These are phyloP conservation scores for Pleurotus tuoliensis DNA, from an alignment of 768 basidiomycete species.

Conservation along the genomic window DNA sequence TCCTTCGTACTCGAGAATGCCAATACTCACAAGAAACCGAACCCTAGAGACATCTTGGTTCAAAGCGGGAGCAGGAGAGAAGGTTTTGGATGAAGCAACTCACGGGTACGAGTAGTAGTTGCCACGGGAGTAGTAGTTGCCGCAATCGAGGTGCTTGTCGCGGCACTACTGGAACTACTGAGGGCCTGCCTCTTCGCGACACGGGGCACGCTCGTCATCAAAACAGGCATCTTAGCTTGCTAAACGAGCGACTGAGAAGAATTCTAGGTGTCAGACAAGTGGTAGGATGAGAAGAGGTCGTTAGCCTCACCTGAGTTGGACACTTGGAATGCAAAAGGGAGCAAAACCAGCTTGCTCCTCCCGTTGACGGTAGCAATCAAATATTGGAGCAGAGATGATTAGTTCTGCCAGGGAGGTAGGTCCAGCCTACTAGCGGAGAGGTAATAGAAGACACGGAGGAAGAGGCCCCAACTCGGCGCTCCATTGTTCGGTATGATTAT, in stretches of 20 bases:
- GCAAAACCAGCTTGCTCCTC: conserved; percentile 9
- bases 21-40: conserved; percentile 2
- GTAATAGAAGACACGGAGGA: conserved; percentile 4
- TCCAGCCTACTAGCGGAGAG: conserved; percentile 8
- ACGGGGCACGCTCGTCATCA: conserved; percentile 7
- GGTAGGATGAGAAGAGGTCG: background rate
- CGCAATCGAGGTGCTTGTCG: conserved; percentile 1
- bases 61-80: background rate
- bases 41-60: conserved; percentile 1
- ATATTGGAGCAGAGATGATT: conserved; percentile 6
- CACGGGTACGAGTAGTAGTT: background rate
- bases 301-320: conserved; percentile 1
- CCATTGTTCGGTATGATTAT: background rate
- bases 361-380: conserved; percentile 5
- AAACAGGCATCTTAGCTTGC: conserved; percentile 2
- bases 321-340: conserved; percentile 7
- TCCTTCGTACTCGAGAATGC: background rate
- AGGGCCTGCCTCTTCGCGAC: conserved; percentile 6
- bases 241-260: conserved; percentile 5
- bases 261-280: background rate
- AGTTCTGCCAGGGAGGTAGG: conserved; percentile 8
- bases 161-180: background rate
- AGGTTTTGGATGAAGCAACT: conserved; percentile 1
- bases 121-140: background rate
- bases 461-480: background rate